These are phyloP conservation scores for Sporothrix variecibatus DNA, from an alignment of 2,329 filamentous ascomycete genomes.

Conservation along the genomic window DNA sequence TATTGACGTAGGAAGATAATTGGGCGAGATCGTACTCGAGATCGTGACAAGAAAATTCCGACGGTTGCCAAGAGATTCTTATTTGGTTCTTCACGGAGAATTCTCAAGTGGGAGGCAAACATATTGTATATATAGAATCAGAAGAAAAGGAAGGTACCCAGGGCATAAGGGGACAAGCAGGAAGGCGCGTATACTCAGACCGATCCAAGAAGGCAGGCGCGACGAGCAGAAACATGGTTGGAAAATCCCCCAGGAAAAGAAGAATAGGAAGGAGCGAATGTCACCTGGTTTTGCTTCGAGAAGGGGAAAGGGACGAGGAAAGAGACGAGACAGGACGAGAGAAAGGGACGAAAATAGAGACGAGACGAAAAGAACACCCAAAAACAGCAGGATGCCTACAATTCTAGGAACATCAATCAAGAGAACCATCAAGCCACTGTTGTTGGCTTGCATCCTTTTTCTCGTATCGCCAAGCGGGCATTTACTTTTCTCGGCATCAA, in stretches of 20 bases:
- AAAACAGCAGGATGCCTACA: not conserved
- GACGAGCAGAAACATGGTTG: conserved; percentile 17
- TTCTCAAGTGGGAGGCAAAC: not conserved
- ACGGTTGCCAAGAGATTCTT: conserved; percentile 4
- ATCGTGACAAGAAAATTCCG: no score
- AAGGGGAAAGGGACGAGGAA: not conserved
- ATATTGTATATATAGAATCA: conserved; percentile 16
- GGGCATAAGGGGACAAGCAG: not conserved
- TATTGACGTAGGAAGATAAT: not conserved
- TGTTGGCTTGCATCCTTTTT: not conserved
- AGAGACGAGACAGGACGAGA: not conserved
- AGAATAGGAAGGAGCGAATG: not conserved
- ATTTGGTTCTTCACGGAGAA: not conserved
- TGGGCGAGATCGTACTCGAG: not conserved
- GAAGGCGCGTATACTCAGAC: not conserved
- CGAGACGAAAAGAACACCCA: not conserved
- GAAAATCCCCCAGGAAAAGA: conserved; percentile 4
- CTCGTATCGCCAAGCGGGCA: not conserved
- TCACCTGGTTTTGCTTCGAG: conserved; percentile 8
- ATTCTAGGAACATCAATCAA: not conserved
- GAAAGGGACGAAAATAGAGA: not conserved
- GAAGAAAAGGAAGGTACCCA: not conserved
- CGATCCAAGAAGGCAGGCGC: conserved; percentile 4
- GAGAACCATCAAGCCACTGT: not conserved
- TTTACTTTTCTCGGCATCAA: not conserved